These are phyloP conservation scores for Globisporangium paddicum DNA, from an alignment of 352 stramenopile genomes.

Conservation along the genomic window DNA sequence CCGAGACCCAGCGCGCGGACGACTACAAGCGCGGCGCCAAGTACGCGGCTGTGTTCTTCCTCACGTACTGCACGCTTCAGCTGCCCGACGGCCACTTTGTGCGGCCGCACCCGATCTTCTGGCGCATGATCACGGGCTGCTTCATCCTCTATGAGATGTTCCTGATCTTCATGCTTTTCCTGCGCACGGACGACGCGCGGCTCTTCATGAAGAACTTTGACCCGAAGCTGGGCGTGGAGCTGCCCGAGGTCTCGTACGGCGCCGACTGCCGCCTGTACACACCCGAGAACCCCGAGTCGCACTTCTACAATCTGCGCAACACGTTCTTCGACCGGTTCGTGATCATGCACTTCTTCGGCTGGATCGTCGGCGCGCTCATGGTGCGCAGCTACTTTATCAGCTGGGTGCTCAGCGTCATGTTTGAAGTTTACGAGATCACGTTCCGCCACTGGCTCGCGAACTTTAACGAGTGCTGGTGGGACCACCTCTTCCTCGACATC, in stretches of 20 bases:
- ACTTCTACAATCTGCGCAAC: conserved; percentile 71
- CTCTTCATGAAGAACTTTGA: conserved; percentile 86
- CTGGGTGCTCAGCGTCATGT: conserved; percentile 81
- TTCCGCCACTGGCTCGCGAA: conserved; percentile 91
- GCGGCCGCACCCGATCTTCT: conserved; percentile 88
- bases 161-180: conserved; percentile 82
- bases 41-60: conserved; percentile 79
- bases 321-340: conserved; percentile 88
- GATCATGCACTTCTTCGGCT: conserved; percentile 89
- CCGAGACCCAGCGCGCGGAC: conserved; percentile 27
- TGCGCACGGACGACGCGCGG: conserved; percentile 74
- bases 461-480: conserved; percentile 96
- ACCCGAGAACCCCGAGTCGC: conserved; percentile 76
- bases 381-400: conserved; percentile 81
- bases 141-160: conserved; percentile 93
- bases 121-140: conserved; percentile 85
- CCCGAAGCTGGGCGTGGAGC: conserved; percentile 58
- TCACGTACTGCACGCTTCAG: conserved; percentile 85
- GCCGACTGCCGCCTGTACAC: conserved; percentile 84
- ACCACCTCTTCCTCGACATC: conserved; percentile 92
- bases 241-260: conserved; percentile 80
- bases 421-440: conserved; percentile 85
- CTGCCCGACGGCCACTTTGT: conserved; percentile 84
- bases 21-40: conserved; percentile 74
- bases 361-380: conserved; percentile 86